Percentiles rank a stretch among this genome's conserved stretches.
These are phyloP conservation scores for Alternaria consortialis DNA, from an alignment of 2,329 filamentous ascomycete genomes.

Conservation along the genomic window DNA sequence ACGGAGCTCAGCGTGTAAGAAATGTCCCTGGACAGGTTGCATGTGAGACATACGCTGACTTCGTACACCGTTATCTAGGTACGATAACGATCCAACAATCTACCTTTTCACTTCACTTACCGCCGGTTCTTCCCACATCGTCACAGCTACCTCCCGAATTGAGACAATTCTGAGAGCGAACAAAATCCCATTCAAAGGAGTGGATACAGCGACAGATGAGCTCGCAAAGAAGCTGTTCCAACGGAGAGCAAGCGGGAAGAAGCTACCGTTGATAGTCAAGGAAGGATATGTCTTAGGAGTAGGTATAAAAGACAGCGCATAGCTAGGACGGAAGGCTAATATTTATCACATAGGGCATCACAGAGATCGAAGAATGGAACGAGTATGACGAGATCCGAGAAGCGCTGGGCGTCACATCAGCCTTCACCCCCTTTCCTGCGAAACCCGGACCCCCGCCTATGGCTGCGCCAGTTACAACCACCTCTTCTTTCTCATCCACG, in stretches of 20 bases:
- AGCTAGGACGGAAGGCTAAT: conserved; percentile 10
- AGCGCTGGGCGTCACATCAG: conserved; percentile 67
- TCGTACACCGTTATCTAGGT: neutral
- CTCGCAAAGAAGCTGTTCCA: conserved; percentile 90
- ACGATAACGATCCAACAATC: conserved; percentile 62
- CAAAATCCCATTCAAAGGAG: conserved; percentile 88
- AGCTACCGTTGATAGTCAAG: conserved; percentile 88
- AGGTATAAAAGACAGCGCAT: conserved; percentile 53
- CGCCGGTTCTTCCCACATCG: conserved; percentile 92
- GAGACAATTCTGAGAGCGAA: conserved; percentile 97
- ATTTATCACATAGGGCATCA: conserved; percentile 72
- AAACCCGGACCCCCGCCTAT: conserved; percentile 27
- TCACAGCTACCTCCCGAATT: conserved; percentile 93
- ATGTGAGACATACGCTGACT: neutral
- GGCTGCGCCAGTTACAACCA: conserved; percentile 5
- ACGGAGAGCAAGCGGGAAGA: conserved; percentile 82
- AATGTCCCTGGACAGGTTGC: neutral
- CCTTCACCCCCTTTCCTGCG: conserved; percentile 46
- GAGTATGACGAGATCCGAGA: conserved; percentile 95
- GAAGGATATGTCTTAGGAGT: conserved; percentile 86
- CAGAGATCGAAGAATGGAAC: conserved; percentile 98
- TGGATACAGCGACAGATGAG: conserved; percentile 91
- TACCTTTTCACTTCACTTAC: conserved; percentile 98
- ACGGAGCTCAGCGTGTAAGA: conserved; percentile 48
- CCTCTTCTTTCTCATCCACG: conserved; percentile 19